Base-by-base conservation (phyloP, 176 grass and related monocot species). In the Eleusine coracana region DNA sequence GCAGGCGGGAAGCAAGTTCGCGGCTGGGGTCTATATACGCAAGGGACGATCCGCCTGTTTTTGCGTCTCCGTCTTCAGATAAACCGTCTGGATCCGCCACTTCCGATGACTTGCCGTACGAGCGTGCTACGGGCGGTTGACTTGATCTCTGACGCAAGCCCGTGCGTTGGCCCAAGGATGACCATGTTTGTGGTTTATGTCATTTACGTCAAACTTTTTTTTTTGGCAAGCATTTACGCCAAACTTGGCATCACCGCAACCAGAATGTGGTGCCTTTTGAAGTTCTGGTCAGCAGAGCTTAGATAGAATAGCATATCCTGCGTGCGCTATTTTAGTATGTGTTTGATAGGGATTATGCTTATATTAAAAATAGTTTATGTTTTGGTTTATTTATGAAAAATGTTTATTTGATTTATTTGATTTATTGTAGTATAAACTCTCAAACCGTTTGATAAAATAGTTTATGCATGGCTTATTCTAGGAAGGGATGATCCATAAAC, bases 91-190 rank as follows among this genome's bases (percentile, higher is more conserved):
- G 8, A 37, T 37, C 15, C 3, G 49, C 73, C 37, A 38, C 49
- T 70, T 77, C 21, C 3, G 34, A 12, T 69, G 62, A 68, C 82
- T 42, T 58, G 75, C 75, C 39, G 75, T 64, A 73, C 14, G 25
- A 0, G 17, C 70, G 23, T 18, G 5, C 71, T 16, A 52, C 25
- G 6, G 2, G 23, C 14, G 66, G 66, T 38, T 20, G 17, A 20
- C 66, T 40, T 10, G 48, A 20, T 54, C 29, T 54, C 50, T 54
- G 28, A 37, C 48, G 28, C 0, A 46, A 73, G 71, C 46, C 34
- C 45, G 8, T 1, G 25, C 71, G 46, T 28, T 2, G n/a, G 17
- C 7, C 20, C 20, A 59, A n/a, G 6, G 55, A 23, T 21, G 52
- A 56, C 18, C 52, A 14, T 18, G 55, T 34, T 34, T 60, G 73